Evolutionary conservation across 768 basidiomycete genomes (phyloP).

Genomic region (Daedalea quercina): DNA sequence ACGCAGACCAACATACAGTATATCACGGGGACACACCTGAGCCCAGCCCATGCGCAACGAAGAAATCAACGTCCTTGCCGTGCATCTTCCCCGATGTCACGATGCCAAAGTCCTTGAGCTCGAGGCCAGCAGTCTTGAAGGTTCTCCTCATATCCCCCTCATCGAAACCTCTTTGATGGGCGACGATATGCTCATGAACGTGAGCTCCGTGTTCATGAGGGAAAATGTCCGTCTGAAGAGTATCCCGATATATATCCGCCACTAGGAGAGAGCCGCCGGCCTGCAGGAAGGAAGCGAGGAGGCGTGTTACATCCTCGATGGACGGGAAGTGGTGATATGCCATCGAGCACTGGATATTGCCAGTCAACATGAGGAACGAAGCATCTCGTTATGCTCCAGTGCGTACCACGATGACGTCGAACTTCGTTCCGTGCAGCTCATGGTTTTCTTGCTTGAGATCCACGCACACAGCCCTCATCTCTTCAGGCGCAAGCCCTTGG

Average conservation of each 20-base stretch:
- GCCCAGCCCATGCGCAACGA: constrained; percentile 36
- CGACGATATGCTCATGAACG: constrained; percentile 35
- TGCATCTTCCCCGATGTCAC: constrained; percentile 23
- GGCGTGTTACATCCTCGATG: constrained; percentile 42
- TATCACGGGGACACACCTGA: neutral
- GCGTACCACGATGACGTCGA: constrained; percentile 68
- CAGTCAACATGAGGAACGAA: neutral
- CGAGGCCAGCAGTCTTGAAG: constrained; percentile 50
- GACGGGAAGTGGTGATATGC: constrained; percentile 61
- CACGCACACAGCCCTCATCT: constrained; percentile 62
- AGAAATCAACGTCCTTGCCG: constrained; percentile 34
- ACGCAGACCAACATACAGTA: no score
- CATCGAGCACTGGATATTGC: constrained; percentile 42
- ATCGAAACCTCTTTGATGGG: constrained; percentile 48
- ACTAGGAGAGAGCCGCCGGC: constrained; percentile 57
- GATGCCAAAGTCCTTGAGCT: constrained; percentile 30
- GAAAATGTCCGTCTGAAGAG: constrained; percentile 26
- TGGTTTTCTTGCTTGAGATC: constrained; percentile 40
- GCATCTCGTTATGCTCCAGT: neutral
- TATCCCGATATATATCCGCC: constrained; percentile 37
- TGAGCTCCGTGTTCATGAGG: constrained; percentile 19
- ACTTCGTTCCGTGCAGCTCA: constrained; percentile 47
- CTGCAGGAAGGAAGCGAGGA: constrained; percentile 49
- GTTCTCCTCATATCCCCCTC: constrained; percentile 40
- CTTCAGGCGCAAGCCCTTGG: constrained; percentile 58